These are phyloP conservation scores for Capsicum rhomboideum DNA, from an alignment of 257 asterid species.

Conservation along the genomic window DNA sequence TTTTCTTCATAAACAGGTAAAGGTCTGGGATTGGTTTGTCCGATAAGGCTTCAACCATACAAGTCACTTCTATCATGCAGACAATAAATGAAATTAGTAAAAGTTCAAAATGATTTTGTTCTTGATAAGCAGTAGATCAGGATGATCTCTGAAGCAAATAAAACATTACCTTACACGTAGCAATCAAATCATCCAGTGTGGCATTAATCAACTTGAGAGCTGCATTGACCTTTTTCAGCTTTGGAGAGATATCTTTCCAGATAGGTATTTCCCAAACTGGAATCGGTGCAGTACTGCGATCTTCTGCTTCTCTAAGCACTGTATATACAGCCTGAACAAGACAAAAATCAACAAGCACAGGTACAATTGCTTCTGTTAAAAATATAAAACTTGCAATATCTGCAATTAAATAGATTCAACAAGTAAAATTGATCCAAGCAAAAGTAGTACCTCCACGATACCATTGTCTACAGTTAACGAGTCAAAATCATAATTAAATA, in stretches of 20 bases:
- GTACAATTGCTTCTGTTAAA: neutral
- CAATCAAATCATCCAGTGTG: constrained; percentile 72
- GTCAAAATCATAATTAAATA: constrained; percentile 92
- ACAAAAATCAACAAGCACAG: constrained; percentile 8
- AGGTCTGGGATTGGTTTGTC: neutral
- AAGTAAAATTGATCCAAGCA: neutral
- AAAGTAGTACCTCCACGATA: constrained; percentile 66
- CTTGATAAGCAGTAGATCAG: neutral
- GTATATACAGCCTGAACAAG: constrained; percentile 87
- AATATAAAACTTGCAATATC: neutral
- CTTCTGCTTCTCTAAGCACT: constrained; percentile 90
- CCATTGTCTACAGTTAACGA: constrained; percentile 83
- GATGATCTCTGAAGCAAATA: neutral
- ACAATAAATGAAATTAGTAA: neutral
- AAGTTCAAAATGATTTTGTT: neutral
- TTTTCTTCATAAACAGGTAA: neutral
- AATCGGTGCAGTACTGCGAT: constrained; percentile 86
- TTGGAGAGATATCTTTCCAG: constrained; percentile 96
- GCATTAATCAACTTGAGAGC: constrained; percentile 80
- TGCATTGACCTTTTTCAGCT: constrained; percentile 70
- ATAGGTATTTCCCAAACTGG: constrained; percentile 97
- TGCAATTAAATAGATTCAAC: neutral
- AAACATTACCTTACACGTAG: constrained; percentile 74
- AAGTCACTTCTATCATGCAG: neutral
- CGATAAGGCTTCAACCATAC: neutral